A percentile compares a stretch with the other conserved stretches of the same genome.
phyloP scores from a whole-genome alignment of 78 protist species.

The Protostelium mycophagum region DNA sequence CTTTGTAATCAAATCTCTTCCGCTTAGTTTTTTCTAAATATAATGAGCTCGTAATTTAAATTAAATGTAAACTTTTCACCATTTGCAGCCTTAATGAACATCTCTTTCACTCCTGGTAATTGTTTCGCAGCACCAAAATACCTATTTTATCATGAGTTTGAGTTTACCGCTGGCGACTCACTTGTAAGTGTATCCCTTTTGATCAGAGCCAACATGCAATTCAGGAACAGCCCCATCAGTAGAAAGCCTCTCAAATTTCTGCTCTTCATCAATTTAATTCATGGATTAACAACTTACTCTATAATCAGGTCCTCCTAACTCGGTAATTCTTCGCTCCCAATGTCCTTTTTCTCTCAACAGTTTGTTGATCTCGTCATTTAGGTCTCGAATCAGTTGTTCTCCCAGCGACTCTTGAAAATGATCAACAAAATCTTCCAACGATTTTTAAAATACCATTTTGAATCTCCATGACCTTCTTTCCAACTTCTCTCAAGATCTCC shows the following conservation, averaged over 20 bases:
- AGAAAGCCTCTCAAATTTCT: background rate
- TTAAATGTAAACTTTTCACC: background rate
- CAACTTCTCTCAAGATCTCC: constrained; percentile 71
- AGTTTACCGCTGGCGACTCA: background rate
- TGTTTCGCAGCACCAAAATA: constrained; percentile 96
- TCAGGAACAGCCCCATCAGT: background rate
- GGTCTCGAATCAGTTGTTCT: constrained; percentile 86
- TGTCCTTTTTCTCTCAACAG: constrained; percentile 79
- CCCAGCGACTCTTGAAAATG: constrained; percentile 75
- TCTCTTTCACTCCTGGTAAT: constrained; percentile 93
- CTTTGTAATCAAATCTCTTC: constrained; percentile 47
- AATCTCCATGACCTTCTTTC: constrained; percentile 78
- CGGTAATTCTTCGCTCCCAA: constrained; percentile 91
- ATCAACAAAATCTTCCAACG: constrained; percentile 4
- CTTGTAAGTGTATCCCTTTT: background rate
- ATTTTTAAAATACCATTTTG: constrained; percentile 70
- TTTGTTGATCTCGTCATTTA: constrained; percentile 94
- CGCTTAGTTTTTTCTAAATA: background rate
- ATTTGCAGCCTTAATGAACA: constrained; percentile 61
- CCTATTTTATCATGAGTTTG: constrained; percentile 9
- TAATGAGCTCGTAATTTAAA: background rate
- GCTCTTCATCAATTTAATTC: too few relatives aligned
- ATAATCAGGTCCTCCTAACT: constrained; percentile 88
- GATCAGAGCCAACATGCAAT: constrained; percentile 12
- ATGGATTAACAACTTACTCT: constrained; percentile 2